Evolutionary conservation across 2,329 filamentous ascomycete species (phyloP), one percentile per base, ranked within the genome.

Genomic region (Ophioceras dolichostomum): DNA sequence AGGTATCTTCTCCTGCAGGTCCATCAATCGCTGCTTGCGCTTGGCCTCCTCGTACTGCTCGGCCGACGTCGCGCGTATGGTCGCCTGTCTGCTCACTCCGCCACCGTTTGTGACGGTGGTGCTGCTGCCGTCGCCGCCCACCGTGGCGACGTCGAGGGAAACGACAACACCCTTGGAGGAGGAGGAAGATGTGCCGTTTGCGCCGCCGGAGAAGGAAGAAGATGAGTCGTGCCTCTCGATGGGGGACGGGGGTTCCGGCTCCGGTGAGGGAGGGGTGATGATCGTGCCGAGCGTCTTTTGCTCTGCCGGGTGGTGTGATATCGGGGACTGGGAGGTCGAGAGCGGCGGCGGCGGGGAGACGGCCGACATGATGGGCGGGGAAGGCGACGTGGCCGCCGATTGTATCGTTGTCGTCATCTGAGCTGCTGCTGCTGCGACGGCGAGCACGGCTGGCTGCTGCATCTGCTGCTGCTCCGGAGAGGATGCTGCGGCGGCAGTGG

Each of bases 1-100:
- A 9, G 62, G 56, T 18, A 74, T 73, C 57, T 73, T 73, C 53
- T 73, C 70, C 48, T 73, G 69, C 41, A 68, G 64, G 7, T 58
- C 54, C 14, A 59, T 52, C 8, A 66, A 52, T 32, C 65, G 53
- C 39, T 60, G 49, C 41, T 58, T 62, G 20, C 67, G 60, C 53
- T 62, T 60, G 40, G 62, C 59, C 28, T 65, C 61, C 20, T 65
- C 62, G 37, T 54, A 56, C 41, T 58, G 52, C 38, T 56, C 54
- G 5, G 49, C 51, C 17, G 53, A 48, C 17, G 44, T 52, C 37
- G 48, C 43, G 27, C 49, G 49, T 36, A 52, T 47, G 2, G 51
- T 49, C 28, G 49, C 39, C 34, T 49, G 44, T 10, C 49, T 45
- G 16, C 43, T 46, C 19, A 53, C 44, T 8, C 32, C 42, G 21